Percentiles rank a stretch among this genome's conserved stretches.
Conservation (phyloP, 1,139 yeast genomes). For the Diutina sp. region DNA sequence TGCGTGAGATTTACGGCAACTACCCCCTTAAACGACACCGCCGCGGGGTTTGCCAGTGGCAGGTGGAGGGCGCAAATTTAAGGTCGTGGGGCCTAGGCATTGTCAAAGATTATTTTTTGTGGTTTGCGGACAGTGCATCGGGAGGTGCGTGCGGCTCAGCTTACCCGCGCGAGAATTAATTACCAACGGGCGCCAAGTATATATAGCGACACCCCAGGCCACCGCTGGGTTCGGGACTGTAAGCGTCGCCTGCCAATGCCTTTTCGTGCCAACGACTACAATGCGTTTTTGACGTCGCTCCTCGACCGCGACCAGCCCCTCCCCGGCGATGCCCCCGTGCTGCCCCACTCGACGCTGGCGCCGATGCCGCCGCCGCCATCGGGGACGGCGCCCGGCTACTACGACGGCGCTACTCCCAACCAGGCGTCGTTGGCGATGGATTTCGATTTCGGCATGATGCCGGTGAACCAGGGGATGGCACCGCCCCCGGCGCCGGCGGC, state of each 20-base stretch:
- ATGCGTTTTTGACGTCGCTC: conserved; percentile 17
- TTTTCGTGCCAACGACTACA: conserved; percentile 19
- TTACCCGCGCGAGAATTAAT: background rate
- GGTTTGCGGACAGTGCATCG: background rate
- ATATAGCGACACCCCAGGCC: background rate
- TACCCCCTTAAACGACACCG: too few relatives aligned
- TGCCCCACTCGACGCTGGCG: background rate
- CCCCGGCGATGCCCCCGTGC: background rate
- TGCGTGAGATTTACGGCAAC: too few relatives aligned
- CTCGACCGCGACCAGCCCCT: conserved; percentile 12
- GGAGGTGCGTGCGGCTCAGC: background rate
- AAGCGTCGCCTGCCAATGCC: conserved; percentile 11
- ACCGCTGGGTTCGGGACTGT: too few relatives aligned
- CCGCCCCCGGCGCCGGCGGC: background rate
- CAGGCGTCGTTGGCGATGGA: conserved; percentile 13
- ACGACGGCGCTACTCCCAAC: background rate
- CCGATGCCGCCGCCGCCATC: background rate
- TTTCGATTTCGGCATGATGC: conserved; percentile 18
- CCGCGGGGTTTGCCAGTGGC: background rate
- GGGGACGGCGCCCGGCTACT: background rate
- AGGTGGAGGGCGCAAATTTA: background rate
- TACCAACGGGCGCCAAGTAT: background rate
- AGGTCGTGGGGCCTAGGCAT: background rate
- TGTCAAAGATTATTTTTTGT: background rate
- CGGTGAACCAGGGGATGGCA: background rate